Conservation (phyloP, 306 rosid genomes). For the Malus sylvestris region DNA sequence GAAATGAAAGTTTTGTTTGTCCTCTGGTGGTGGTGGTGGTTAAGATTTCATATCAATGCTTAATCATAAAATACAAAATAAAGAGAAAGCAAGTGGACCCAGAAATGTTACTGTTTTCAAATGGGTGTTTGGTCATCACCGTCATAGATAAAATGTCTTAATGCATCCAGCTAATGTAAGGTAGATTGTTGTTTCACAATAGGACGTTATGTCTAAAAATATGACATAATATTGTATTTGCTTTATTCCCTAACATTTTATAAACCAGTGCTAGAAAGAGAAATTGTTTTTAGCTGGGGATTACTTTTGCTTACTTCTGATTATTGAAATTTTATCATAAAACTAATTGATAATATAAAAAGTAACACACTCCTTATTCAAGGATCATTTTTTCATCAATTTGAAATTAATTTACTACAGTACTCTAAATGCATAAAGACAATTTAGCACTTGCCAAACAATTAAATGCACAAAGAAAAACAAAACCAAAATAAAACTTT, state of each 20-base stretch:
- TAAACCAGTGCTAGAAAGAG: background rate
- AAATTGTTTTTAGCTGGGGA: background rate
- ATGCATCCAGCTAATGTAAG: slow-evolving; percentile 36
- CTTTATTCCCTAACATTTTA: background rate
- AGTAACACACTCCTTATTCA: no score
- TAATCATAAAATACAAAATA: background rate
- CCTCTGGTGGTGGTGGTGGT: slow-evolving; percentile 29
- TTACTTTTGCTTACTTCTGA: background rate
- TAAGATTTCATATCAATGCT: slow-evolving; percentile 38
- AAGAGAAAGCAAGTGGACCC: slow-evolving; percentile 30
- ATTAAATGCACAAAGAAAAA: background rate
- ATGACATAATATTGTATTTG: background rate
- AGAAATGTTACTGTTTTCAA: background rate
- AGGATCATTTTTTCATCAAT: no score
- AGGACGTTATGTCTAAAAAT: background rate
- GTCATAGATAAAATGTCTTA: slow-evolving; percentile 32
- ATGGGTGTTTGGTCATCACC: slow-evolving; percentile 34
- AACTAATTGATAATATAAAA: no score
- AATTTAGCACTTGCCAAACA: no score
- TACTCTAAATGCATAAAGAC: no score
- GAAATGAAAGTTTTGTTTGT: slow-evolving; percentile 22
- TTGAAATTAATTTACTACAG: no score
- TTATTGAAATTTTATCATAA: no score
- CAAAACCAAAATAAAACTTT: no score
- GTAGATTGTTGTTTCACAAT: slow-evolving; percentile 18